Base-by-base conservation (phyloP, 1,284 basidiomycete species). In the Tremellales sp. region DNA sequence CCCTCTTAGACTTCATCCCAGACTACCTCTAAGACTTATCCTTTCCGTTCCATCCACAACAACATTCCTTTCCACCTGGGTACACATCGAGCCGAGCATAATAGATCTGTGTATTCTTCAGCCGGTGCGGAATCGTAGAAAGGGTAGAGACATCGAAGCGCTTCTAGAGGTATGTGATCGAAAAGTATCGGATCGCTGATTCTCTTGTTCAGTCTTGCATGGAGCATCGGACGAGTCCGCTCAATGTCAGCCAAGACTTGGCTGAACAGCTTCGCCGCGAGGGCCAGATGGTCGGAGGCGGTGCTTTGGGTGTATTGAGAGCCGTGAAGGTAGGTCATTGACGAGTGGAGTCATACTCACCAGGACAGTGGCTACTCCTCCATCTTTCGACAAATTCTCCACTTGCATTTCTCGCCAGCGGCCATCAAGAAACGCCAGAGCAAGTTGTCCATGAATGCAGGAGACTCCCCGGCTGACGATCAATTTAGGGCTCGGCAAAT, bases 41-140 rank as follows among this genome's bases (percentile, higher is more conserved):
- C 48, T 70, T 14, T 66, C 66, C 7, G 65, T 67, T 0, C 61
- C 68, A 1, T 63, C 62, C 9, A 54, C 58, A 0, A 38, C 52
- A 1, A 53, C 52, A 3, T 65, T 70, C 40, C 33, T 68, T 6
- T 53, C 59, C 0, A 51, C 50, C 0, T 61, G 58, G 56, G 45
- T 53, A 7, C 56, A 59, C 14, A 42, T 68, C 14, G 66, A 70
- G 32, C 59, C 62, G 1, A 60, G 58, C 31, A 45, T 56, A 13
- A 55, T 70, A 22, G 58, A 66, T 21, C 26, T 68, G n/a, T 58
- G 54, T 12, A 48, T 70, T 3, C 50, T 70, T 2, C 50, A 53
- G 4, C 26, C 58, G 1, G 53, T 54, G 5, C 39, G 45, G 19
- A 43, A 28, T 7, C 39, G 54, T 16, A 55, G 44, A 25, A 44